A percentile compares a stretch with the other conserved stretches of the same genome.
Evolutionary conservation across 2,329 filamentous ascomycete genomes (phyloP).

Genomic region (Hypoxylon sp.): DNA sequence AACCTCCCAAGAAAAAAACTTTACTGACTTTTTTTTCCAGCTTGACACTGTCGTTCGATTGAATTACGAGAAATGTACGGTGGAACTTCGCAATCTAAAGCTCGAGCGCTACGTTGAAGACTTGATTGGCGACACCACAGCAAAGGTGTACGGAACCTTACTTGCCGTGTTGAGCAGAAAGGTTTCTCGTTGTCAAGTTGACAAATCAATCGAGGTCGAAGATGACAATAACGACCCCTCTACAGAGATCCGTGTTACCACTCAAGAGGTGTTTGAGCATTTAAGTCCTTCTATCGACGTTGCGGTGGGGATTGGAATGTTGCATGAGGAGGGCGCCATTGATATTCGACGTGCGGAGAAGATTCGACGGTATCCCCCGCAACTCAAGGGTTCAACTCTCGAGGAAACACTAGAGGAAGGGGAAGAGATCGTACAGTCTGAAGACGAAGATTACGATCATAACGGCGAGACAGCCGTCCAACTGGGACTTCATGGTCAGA

Average conservation of each 20-base stretch:
- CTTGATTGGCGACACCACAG: slow-evolving; percentile 79
- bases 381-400: slow-evolving; percentile 47
- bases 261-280: slow-evolving; percentile 69
- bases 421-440: slow-evolving; percentile 52
- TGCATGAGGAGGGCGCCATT: slow-evolving; percentile 56
- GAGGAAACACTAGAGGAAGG: slow-evolving; percentile 49
- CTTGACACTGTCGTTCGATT: slow-evolving; percentile 80
- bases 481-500: slow-evolving; percentile 51
- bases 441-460: slow-evolving; percentile 57
- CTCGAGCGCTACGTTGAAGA: slow-evolving; percentile 81
- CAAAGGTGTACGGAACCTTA: slow-evolving; percentile 82
- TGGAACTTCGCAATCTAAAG: slow-evolving; percentile 84
- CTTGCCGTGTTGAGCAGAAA: slow-evolving; percentile 79
- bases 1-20: neutral
- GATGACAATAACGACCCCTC: slow-evolving; percentile 56
- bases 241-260: slow-evolving; percentile 62
- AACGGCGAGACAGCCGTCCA: slow-evolving; percentile 49
- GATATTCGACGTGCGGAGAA: slow-evolving; percentile 65
- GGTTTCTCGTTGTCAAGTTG: slow-evolving; percentile 75
- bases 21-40: slow-evolving; percentile 61
- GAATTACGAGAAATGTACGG: slow-evolving; percentile 87
- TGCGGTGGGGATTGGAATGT: slow-evolving; percentile 70
- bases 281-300: slow-evolving; percentile 68
- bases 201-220: slow-evolving; percentile 65
- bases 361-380: slow-evolving; percentile 58